These are phyloP conservation scores for Funneliformis caledonium DNA, from an alignment of 371 early-diverging fungal genomes.

Conservation along the genomic window DNA sequence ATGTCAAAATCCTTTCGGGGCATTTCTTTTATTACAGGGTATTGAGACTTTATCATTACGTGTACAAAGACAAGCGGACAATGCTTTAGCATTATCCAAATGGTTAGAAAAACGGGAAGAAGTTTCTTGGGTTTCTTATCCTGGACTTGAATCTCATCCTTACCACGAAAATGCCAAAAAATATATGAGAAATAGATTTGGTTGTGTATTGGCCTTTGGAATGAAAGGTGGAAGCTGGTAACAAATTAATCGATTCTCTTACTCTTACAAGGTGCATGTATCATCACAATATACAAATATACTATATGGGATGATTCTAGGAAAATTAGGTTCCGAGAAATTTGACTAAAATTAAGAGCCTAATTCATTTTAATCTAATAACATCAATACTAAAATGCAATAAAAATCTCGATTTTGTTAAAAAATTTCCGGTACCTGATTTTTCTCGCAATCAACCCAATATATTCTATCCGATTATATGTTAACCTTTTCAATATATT, in stretches of 20 bases:
- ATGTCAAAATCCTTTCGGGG: conserved; percentile 83
- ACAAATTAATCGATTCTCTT: conserved; percentile 70
- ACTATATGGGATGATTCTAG: not conserved
- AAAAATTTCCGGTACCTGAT: not conserved
- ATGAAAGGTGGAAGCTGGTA: conserved; percentile 74
- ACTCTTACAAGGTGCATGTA: conserved; percentile 64
- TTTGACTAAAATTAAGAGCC: too few relatives aligned
- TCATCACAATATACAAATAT: not conserved
- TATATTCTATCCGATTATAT: too few relatives aligned
- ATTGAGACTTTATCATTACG: conserved; percentile 88
- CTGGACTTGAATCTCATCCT: conserved; percentile 77
- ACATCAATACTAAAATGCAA: too few relatives aligned
- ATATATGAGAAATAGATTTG: conserved; percentile 77
- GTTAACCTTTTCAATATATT: too few relatives aligned
- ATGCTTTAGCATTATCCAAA: conserved; percentile 75
- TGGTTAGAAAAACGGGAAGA: conserved; percentile 73
- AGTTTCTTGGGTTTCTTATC: conserved; percentile 85
- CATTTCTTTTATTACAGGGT: conserved; percentile 83
- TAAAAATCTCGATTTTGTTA: too few relatives aligned
- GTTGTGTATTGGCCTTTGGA: conserved; percentile 87
- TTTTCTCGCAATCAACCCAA: not conserved
- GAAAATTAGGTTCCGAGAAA: not conserved
- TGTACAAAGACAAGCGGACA: conserved; percentile 83
- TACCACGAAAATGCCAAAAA: conserved; percentile 77
- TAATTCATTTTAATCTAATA: too few relatives aligned